phyloP scores from a whole-genome alignment of 495 filamentous ascomycete species.

The Penicillium arizonense region DNA sequence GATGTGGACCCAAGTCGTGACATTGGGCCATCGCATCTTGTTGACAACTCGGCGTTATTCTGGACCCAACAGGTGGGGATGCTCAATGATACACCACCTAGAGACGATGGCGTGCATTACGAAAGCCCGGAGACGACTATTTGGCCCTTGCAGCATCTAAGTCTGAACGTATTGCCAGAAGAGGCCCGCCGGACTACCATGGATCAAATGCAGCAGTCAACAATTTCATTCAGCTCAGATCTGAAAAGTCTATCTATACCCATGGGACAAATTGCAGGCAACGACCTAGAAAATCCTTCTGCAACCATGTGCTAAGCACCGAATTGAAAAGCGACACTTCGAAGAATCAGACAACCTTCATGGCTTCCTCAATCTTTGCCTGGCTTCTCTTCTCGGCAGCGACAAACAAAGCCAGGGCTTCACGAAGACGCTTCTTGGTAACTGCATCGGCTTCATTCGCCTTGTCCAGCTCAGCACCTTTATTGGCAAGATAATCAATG shows the following conservation, averaged over 20 bases:
- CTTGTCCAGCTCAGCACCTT: constrained; percentile 20
- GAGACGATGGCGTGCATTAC: neutral
- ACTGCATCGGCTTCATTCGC: constrained; percentile 21
- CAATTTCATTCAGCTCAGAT: neutral
- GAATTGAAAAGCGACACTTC: neutral
- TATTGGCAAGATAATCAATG: constrained; percentile 24
- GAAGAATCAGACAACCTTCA: constrained; percentile 7
- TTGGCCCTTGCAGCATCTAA: neutral
- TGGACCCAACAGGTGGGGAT: constrained; percentile 9
- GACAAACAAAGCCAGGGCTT: constrained; percentile 20
- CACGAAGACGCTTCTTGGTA: constrained; percentile 15
- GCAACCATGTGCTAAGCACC: neutral
- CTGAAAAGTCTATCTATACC: constrained; percentile 1
- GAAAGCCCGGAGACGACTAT: neutral
- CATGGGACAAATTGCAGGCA: neutral
- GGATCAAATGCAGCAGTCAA: neutral
- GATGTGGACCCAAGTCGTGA: neutral
- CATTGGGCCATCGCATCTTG: neutral
- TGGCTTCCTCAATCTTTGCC: constrained; percentile 20
- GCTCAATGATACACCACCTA: constrained; percentile 1
- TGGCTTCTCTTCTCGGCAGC: constrained; percentile 20
- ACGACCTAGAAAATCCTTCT: neutral
- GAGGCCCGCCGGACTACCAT: neutral
- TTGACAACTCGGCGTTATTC: constrained; percentile 11
- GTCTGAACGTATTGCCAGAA: neutral